Base-by-base conservation (phyloP, 805 yeast species). In the Saccharomycopsis javanensis region DNA sequence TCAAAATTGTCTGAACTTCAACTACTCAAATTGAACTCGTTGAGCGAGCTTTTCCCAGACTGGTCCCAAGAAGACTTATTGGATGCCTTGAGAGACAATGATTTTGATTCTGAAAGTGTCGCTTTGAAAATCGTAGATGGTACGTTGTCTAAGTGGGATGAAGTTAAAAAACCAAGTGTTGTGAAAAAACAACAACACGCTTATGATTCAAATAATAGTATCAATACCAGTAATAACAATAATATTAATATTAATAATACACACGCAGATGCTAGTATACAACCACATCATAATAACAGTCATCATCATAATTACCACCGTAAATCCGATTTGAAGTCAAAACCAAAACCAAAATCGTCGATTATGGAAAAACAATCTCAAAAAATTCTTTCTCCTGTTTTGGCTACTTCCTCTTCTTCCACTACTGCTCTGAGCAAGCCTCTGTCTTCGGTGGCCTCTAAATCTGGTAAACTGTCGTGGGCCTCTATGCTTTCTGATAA, bases 131-230 rank as follows among this genome's bases (percentile, higher is more conserved):
- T 94, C 71, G 84, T 95, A 57, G 87, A 89, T 61, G 96, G 96
- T 63, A 86, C 86, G 66, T 95, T 88, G 38, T 79, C 86, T 64
- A 88, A 86, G 71, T 92, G 98, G 97, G 97, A 89, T 68, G 94
- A 91, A 65, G 96, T 88, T 62, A 84, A 83, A 71, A 86, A 75
- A 65, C 78, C 78, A 30, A 65, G 79, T 51, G 86, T 83, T 70
- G 80, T 79, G 78, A 72, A 80, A 70, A 74, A 75, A 68, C 68
- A 74, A 72, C 35, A 58, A 53, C 38, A 31, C 23, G 38, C 30
- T 13, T 23, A 33, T 20, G 38, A 34, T 16, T 30, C 28, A 13
- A 33, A 18, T 31, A 51, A 5, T n/a, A n/a, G n/a, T n/a, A n/a
- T n/a, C 53, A 34, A 42, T 23, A 50, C 31, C 54, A 65, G 53